Evolutionary conservation across 441 rosid species (phyloP).

Genomic region (Biscutella laevigata): DNA sequence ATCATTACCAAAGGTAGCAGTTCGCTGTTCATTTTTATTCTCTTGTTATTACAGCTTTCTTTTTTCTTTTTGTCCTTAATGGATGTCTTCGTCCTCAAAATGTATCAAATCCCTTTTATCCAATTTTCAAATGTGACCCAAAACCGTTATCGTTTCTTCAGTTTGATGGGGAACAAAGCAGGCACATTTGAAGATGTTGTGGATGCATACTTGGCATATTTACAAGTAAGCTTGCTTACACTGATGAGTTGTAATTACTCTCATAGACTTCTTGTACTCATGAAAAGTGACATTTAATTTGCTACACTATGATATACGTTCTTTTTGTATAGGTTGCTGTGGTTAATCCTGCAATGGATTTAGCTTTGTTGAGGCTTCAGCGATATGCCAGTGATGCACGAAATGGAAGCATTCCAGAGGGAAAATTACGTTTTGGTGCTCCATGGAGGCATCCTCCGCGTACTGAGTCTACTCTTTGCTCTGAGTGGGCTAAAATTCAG

Average conservation of each 20-base stretch:
- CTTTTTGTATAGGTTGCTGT: constrained; percentile 44
- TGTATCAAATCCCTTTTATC: background rate
- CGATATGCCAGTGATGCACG: constrained; percentile 64
- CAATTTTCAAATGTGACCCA: background rate
- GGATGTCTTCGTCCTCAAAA: background rate
- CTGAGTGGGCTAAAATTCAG: constrained; percentile 88
- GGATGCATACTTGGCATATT: constrained; percentile 78
- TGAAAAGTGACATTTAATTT: background rate
- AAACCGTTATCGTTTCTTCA: constrained; percentile 24
- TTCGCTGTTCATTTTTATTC: constrained; percentile 3
- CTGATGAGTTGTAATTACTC: constrained; percentile 3
- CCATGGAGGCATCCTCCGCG: constrained; percentile 92
- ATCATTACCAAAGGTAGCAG: constrained; percentile 61
- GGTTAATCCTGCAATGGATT: constrained; percentile 91
- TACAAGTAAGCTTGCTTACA: constrained; percentile 49
- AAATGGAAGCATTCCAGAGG: constrained; percentile 52
- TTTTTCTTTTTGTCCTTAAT: background rate
- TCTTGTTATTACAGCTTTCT: background rate
- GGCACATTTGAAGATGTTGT: constrained; percentile 74
- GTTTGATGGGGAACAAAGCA: constrained; percentile 58
- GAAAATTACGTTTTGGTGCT: constrained; percentile 71
- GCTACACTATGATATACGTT: background rate
- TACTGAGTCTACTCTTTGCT: constrained; percentile 27
- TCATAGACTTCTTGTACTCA: background rate
- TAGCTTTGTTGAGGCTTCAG: constrained; percentile 51